Percentiles rank a stretch among this genome's conserved stretches.
These are phyloP conservation scores for Pterulicium gracile DNA, from an alignment of 1,284 basidiomycete species.

Conservation along the genomic window DNA sequence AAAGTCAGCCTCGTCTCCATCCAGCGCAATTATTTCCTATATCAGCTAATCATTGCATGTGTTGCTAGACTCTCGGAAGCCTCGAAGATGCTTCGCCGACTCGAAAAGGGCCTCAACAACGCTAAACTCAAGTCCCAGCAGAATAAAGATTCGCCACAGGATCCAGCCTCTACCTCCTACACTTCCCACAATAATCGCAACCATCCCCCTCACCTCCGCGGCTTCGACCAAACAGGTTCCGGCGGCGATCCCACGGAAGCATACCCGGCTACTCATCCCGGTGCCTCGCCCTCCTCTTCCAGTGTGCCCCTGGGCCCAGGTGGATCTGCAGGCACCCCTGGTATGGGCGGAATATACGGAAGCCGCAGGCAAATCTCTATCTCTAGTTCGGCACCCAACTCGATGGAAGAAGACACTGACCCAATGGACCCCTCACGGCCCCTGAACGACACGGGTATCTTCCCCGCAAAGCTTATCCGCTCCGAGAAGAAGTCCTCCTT, in stretches of 20 bases:
- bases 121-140: constrained; percentile 60
- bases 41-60: not conserved
- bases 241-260: not conserved
- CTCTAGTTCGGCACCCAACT: constrained; percentile 27
- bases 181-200: not conserved
- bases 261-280: constrained; percentile 17
- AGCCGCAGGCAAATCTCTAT: constrained; percentile 20
- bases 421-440: constrained; percentile 30
- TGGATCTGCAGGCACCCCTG: too few relatives aligned
- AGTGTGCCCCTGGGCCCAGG: too few relatives aligned
- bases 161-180: not conserved
- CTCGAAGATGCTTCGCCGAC: constrained; percentile 74
- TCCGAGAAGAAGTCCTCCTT: constrained; percentile 65
- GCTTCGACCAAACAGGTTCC: constrained; percentile 13
- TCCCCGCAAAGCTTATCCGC: constrained; percentile 61
- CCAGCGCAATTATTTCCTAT: constrained; percentile 43
- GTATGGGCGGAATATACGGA: too few relatives aligned
- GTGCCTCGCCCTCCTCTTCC: constrained; percentile 18
- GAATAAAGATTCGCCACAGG: constrained; percentile 16
- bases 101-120: constrained; percentile 71
- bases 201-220: not conserved
- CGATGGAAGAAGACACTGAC: constrained; percentile 52
- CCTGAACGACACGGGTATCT: constrained; percentile 48
- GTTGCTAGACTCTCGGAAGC: constrained; percentile 67
- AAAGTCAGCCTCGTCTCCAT: constrained; percentile 1